Percentiles rank a stretch among this genome's conserved stretches.
phyloP scores from a whole-genome alignment of 202 grass and related monocot genomes.

The Saccharum hybrid region DNA sequence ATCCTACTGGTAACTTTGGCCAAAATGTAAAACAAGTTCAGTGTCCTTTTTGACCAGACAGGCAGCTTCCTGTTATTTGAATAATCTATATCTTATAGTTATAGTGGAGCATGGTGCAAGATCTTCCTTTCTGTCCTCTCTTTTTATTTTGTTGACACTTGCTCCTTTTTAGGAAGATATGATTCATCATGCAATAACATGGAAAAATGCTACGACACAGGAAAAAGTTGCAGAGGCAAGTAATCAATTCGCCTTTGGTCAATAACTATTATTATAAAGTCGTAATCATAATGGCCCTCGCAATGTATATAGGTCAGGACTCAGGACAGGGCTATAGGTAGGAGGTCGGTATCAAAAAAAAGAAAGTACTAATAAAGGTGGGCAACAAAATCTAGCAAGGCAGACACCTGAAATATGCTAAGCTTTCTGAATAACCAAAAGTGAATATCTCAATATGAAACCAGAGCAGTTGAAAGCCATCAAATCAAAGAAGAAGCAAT shows the following conservation, averaged over 20 bases:
- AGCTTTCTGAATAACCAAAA: constrained; percentile 10
- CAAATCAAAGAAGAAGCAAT: constrained; percentile 13
- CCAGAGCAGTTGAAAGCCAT: neutral
- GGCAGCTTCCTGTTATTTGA: neutral
- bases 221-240: neutral
- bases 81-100: neutral
- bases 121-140: neutral
- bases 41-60: neutral
- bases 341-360: constrained; percentile 32
- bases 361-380: constrained; percentile 27
- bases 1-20: neutral
- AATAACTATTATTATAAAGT: neutral
- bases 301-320: neutral
- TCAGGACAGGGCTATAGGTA: constrained; percentile 18
- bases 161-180: neutral
- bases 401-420: constrained; percentile 1
- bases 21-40: constrained; percentile 2
- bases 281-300: constrained; percentile 9
- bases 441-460: neutral
- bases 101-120: neutral
- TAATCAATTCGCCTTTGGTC: neutral
- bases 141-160: neutral
- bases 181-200: neutral
- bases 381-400: neutral
- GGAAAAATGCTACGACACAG: neutral